Base-by-base conservation (phyloP, 2,329 filamentous ascomycete genomes). In the Neonectria neomacrospora region DNA sequence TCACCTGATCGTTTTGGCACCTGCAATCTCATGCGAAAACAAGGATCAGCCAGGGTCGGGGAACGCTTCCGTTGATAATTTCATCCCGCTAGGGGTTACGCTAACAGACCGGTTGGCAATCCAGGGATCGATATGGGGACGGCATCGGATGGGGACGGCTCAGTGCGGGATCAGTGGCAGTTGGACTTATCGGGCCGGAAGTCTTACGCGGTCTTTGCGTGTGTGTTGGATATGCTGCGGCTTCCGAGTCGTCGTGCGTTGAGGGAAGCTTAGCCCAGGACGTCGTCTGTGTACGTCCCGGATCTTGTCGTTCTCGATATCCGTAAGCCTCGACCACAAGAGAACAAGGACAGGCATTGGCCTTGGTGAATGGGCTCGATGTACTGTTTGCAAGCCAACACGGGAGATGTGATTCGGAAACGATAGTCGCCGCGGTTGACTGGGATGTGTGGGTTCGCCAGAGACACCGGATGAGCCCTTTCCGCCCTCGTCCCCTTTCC, bases 1-100 rank as follows among this genome's bases (percentile, higher is more conserved):
- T 73, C 70, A 73, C 71, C 70, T 72, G 70, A 73, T 73, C 68
- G 57, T 63, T 67, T 53, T 63, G 64, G 67, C 61, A 64, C 52
- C 54, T 53, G 53, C 55, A 62, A 64, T 64, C 68, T 66, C 62
- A 70, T 70, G 63, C 63, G 56, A 61, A 51, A 51, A 63, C 69
- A 67, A 67, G 70, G 67, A 53, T 73, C 61, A 68, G 66, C 71
- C 64, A 71, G 71, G 71, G 56, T 73, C 70, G 71, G 71, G 47
- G 70, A 59, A 73, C 60, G 63, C 34, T 66, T 67, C 71, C 67
- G 71, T 54, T 63, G 65, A 66, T 66, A 72, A 61, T 70, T 73
- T 57, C 69, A 61, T 65, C 66, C 59, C 64, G 58, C 66, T 67
- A 73, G 66, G 58, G 70, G 65, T 62, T 41, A 58, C 67, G 66